These are phyloP conservation scores for Mycena pura DNA, from an alignment of 768 basidiomycete species.

Conservation along the genomic window DNA sequence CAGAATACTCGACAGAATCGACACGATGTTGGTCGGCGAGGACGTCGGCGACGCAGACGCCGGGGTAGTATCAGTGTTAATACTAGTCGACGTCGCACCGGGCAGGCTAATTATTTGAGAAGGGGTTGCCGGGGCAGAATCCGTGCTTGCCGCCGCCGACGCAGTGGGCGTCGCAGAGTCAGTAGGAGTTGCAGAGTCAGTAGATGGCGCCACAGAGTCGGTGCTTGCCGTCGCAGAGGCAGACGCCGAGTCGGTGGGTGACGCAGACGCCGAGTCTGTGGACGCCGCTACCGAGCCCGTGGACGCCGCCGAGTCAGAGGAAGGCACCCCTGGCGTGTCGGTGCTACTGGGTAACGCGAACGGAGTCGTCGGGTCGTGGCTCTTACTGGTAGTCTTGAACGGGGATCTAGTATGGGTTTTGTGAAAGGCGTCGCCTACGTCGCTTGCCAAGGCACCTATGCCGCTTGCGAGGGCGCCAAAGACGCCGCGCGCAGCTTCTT, in stretches of 20 bases:
- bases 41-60: background rate
- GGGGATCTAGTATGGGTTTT: no score
- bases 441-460: no score
- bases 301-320: constrained; percentile 31
- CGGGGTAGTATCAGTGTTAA: background rate
- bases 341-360: background rate
- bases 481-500: no score
- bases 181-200: constrained; percentile 59
- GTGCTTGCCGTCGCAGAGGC: no score
- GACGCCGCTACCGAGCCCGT: background rate
- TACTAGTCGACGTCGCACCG: constrained; percentile 26
- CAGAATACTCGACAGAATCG: background rate
- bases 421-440: no score
- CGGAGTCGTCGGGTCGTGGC: no score
- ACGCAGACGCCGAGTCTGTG: constrained; percentile 58
- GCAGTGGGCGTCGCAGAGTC: constrained; percentile 65
- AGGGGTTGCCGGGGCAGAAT: background rate
- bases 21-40: background rate
- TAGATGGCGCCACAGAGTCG: no score
- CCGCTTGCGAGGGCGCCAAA: no score
- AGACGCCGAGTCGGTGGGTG: constrained; percentile 56
- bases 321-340: constrained; percentile 65
- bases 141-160: no score
- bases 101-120: constrained; percentile 11
- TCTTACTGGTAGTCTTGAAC: no score